These are phyloP conservation scores for Cymbopogon flexuosus DNA, from an alignment of 202 grass and related monocot genomes.

Conservation along the genomic window DNA sequence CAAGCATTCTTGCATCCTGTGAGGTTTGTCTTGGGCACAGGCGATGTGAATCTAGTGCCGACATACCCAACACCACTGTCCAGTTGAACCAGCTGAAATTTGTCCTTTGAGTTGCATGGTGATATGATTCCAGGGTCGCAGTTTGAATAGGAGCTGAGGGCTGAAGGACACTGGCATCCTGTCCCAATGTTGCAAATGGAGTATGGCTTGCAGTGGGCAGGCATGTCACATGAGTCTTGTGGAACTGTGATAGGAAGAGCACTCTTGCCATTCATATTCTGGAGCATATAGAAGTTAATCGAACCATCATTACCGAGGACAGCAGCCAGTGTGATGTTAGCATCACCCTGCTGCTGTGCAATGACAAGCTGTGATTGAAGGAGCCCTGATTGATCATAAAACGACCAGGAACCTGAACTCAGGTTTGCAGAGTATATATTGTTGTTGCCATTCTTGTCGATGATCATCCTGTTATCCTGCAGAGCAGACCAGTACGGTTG, in stretches of 20 bases:
- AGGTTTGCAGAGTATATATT: conserved; percentile 60
- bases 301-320: conserved; percentile 46
- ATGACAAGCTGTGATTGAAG: conserved; percentile 51
- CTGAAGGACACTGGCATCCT: conserved; percentile 68
- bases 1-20: conserved; percentile 70
- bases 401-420: conserved; percentile 59
- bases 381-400: conserved; percentile 55
- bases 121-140: conserved; percentile 55
- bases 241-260: conserved; percentile 38
- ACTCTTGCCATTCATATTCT: conserved; percentile 10
- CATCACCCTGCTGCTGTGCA: not conserved
- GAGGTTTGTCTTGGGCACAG: conserved; percentile 52
- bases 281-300: conserved; percentile 57
- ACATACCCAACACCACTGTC: conserved; percentile 69
- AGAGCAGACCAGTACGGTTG: conserved; percentile 78
- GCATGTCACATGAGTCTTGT: conserved; percentile 55
- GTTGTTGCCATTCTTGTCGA: conserved; percentile 38
- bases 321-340: conserved; percentile 52
- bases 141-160: conserved; percentile 45
- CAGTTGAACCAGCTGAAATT: conserved; percentile 47
- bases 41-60: conserved; percentile 46
- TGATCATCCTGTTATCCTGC: conserved; percentile 47
- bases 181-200: conserved; percentile 57
- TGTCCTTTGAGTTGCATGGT: conserved; percentile 51
- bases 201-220: conserved; percentile 57